Base-by-base conservation (phyloP, 148 eudicot species). In the Limonium bicolor region DNA sequence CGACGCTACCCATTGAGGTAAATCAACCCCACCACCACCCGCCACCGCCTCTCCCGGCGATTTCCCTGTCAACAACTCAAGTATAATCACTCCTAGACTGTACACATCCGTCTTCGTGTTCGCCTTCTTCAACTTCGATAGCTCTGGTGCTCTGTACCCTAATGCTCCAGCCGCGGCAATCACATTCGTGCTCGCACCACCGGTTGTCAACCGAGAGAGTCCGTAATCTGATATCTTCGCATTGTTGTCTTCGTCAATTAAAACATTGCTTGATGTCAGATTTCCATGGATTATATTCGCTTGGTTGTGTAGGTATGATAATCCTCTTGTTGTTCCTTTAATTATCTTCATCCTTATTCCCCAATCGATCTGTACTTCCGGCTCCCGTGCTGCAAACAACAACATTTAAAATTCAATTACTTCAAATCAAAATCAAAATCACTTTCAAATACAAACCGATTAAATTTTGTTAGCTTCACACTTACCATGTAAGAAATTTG, bases 1-100 rank as follows among this genome's bases (percentile, higher is more conserved):
- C 0, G 95, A 80, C 1, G 95, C 90, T 13, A 85, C 95, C 95
- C 95, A 85, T 36, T 77, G 92, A 1, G 95, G 95, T 60, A 85
- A 55, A 55, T 85, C 86, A 7, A 61, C 75, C 7, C 92, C 92
- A 21, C 76, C 69, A n/a, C n/a, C n/a, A n/a, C n/a, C n/a, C n/a
- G n/a, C n/a, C 77, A 63, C 71, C 7, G 78, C 85, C 50, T 77
- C 86, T 0, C 82, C 82, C 0, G 95, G 95, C 2, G 95, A 77
- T 47, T 77, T 85, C 7, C 95, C 95, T 0, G 95, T 80, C 18
- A 85, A 47, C 2, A 85, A 72, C 60, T 85, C 95, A 29, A 85
- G 52, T 25, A 80, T 69, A 34, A 85, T 72, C 33, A 85, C 95
- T 7, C 95, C 95, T 0, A 85, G 68, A 51, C 95, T 85, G 38